These are phyloP conservation scores for maize (Zea mays) DNA, from an alignment of 176 grass and related monocot genomes.

Conservation along the genomic window DNA sequence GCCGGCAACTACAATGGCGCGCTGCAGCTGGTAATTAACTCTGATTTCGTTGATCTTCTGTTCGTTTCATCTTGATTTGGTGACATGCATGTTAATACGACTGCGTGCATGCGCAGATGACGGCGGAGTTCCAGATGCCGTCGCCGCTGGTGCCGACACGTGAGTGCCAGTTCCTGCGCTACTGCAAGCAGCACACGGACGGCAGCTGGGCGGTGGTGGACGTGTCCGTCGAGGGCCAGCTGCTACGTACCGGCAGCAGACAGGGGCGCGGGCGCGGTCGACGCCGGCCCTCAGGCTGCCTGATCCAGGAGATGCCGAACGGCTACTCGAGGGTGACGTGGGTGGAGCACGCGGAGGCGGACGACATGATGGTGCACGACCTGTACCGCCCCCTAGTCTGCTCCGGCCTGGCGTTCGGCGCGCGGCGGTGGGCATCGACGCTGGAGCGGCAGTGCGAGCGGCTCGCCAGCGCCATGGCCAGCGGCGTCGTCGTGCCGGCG, in stretches of 20 bases:
- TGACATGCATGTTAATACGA: background rate
- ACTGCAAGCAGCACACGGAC: conserved; percentile 81
- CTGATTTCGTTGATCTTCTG: too few species aligned
- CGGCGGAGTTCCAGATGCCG: conserved; percentile 80
- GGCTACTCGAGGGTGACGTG: conserved; percentile 89
- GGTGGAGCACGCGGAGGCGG: conserved; percentile 87
- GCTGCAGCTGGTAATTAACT: conserved; percentile 53
- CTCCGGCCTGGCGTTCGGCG: conserved; percentile 73
- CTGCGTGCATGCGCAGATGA: conserved; percentile 47
- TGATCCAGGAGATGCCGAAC: conserved; percentile 82
- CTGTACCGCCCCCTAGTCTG: conserved; percentile 75
- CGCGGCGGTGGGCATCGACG: conserved; percentile 67
- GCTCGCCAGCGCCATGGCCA: conserved; percentile 58
- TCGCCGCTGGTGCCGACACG: conserved; percentile 76
- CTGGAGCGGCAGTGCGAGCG: conserved; percentile 81
- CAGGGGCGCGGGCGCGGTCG: conserved; percentile 15
- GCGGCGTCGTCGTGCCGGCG: background rate
- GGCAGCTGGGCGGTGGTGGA: conserved; percentile 85
- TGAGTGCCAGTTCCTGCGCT: conserved; percentile 74
- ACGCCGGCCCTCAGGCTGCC: conserved; percentile 73
- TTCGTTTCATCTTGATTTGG: background rate
- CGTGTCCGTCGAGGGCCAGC: conserved; percentile 60
- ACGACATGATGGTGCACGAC: conserved; percentile 60
- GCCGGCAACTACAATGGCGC: conserved; percentile 86
- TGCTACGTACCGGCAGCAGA: conserved; percentile 33